phyloP scores from a whole-genome alignment of 1,284 basidiomycete genomes.

The Abortiporus biennis region DNA sequence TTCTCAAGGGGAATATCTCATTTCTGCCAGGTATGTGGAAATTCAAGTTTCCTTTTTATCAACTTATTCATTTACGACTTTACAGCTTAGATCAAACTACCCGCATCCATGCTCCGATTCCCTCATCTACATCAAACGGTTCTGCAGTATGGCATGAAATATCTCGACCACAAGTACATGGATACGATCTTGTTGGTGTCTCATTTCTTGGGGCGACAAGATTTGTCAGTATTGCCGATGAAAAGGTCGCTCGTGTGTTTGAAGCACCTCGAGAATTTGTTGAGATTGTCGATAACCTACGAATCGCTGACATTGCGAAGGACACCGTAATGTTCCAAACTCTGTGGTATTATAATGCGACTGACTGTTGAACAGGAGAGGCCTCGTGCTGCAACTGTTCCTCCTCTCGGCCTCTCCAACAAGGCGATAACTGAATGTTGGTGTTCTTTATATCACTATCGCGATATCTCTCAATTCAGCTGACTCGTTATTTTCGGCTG shows the following conservation, averaged over 20 bases:
- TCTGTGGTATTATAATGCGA: not conserved
- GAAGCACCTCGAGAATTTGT: conserved; percentile 82
- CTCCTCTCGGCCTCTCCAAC: conserved; percentile 75
- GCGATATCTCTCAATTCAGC: not conserved
- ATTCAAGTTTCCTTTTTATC: conserved; percentile 3
- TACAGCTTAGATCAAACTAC: conserved; percentile 83
- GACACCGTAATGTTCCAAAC: conserved; percentile 34
- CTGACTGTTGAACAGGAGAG: conserved; percentile 25
- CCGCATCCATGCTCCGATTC: conserved; percentile 67
- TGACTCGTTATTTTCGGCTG: not conserved
- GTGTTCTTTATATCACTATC: conserved; percentile 6
- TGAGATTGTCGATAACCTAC: conserved; percentile 45
- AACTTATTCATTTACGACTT: conserved; percentile 2
- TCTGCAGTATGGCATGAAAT: conserved; percentile 75
- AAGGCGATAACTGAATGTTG: conserved; percentile 56
- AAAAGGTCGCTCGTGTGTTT: conserved; percentile 89
- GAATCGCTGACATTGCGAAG: conserved; percentile 39
- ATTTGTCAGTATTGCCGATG: conserved; percentile 86
- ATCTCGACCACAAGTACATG: conserved; percentile 88
- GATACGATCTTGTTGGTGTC: conserved; percentile 85
- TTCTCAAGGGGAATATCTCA: conserved; percentile 74
- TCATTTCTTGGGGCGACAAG: conserved; percentile 71
- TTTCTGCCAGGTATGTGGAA: conserved; percentile 68
- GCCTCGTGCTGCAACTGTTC: conserved; percentile 62
- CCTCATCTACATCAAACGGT: conserved; percentile 16